Evolutionary conservation across 2,329 filamentous ascomycete species (phyloP).

Genomic region (Byssochlamys sp.): DNA sequence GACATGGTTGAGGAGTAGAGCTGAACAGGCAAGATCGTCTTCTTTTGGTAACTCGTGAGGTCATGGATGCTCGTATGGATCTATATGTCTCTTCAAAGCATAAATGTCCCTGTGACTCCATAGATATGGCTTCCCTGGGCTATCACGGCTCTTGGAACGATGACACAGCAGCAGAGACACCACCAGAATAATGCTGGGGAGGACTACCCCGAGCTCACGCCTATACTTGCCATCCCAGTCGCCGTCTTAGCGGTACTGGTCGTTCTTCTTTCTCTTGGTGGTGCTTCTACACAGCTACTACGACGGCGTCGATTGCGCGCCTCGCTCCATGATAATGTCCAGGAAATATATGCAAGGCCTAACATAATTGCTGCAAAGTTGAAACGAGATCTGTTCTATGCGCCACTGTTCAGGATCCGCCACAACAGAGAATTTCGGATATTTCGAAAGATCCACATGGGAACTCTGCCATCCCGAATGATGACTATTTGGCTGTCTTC

Average conservation of each 20-base stretch:
- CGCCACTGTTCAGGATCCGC: conserved; percentile 59
- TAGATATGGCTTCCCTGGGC: background rate
- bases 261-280: conserved; percentile 14
- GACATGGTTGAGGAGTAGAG: background rate
- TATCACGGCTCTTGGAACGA: background rate
- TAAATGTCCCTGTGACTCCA: background rate
- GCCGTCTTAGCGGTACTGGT: conserved; percentile 17
- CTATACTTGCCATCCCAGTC: background rate
- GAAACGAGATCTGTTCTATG: conserved; percentile 39
- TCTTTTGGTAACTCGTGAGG: background rate
- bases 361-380: conserved; percentile 13
- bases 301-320: conserved; percentile 15
- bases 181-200: background rate
- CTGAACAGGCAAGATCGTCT: background rate
- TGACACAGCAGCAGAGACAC: background rate
- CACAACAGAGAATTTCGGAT: conserved; percentile 64
- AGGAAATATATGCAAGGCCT: conserved; percentile 11
- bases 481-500: conserved; percentile 58
- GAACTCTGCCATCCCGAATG: conserved; percentile 64
- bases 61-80: background rate
- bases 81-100: background rate
- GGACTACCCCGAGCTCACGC: background rate
- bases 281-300: conserved; percentile 14
- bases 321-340: conserved; percentile 12
- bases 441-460: conserved; percentile 54